These are phyloP conservation scores for Hanseniaspora thailandica DNA, from an alignment of 805 yeast species.

Conservation along the genomic window DNA sequence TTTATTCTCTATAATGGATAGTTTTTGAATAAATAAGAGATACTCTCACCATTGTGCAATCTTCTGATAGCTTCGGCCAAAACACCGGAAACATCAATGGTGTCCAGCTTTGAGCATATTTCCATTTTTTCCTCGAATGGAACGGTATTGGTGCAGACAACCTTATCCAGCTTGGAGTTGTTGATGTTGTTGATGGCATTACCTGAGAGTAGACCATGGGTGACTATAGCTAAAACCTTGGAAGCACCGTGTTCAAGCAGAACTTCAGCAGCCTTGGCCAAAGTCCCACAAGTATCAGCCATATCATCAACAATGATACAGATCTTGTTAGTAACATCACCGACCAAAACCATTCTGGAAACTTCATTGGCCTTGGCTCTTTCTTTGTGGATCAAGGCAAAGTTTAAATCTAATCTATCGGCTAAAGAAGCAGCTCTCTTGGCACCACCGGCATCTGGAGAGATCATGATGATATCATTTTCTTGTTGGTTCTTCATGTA, in stretches of 20 bases:
- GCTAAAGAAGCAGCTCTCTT: slow-evolving; percentile 92
- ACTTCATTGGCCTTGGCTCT: slow-evolving; percentile 92
- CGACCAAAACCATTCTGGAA: slow-evolving; percentile 87
- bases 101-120: slow-evolving; percentile 56
- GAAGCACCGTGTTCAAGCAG: slow-evolving; percentile 70
- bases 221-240: slow-evolving; percentile 81
- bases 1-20: slow-evolving; percentile 31
- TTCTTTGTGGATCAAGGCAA: slow-evolving; percentile 93
- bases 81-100: slow-evolving; percentile 73
- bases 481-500: slow-evolving; percentile 30
- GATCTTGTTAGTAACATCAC: slow-evolving; percentile 74
- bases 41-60: slow-evolving; percentile 91
- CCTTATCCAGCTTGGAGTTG: slow-evolving; percentile 51
- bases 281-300: slow-evolving; percentile 98
- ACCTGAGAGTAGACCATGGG: slow-evolving; percentile 89
- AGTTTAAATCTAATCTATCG: slow-evolving; percentile 79
- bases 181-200: slow-evolving; percentile 65
- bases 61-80: slow-evolving; percentile 91
- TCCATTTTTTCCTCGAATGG: slow-evolving; percentile 60
- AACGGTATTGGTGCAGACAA: slow-evolving; percentile 87
- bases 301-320: slow-evolving; percentile 89
- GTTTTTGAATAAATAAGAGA: slow-evolving; percentile 72
- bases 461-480: slow-evolving; percentile 61
- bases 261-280: slow-evolving; percentile 88
- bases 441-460: slow-evolving; percentile 99